These are phyloP conservation scores for Metrosideros polymorpha DNA, from an alignment of 441 rosid genomes.

Conservation along the genomic window DNA sequence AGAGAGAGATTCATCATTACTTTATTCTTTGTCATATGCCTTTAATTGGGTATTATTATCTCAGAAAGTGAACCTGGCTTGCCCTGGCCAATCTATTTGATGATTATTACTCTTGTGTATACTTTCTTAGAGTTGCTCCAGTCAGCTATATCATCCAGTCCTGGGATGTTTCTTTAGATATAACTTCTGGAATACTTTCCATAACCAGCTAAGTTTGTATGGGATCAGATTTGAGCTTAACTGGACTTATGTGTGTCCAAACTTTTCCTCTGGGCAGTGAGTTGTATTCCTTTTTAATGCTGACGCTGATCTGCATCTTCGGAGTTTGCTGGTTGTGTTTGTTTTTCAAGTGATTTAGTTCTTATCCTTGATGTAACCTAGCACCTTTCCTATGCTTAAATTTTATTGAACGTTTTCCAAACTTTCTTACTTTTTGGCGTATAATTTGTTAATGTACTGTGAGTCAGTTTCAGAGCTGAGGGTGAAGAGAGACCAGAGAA, in stretches of 20 bases:
- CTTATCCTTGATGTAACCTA: neutral
- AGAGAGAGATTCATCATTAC: neutral
- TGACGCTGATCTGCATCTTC: neutral
- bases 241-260: neutral
- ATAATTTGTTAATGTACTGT: neutral
- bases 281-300: neutral
- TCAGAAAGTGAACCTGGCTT: neutral
- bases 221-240: neutral
- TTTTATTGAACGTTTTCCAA: neutral
- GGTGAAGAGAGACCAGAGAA: neutral
- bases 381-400: neutral
- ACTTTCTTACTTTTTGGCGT: neutral
- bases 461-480: neutral
- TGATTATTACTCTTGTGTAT: neutral
- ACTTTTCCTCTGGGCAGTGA: neutral
- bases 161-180: neutral
- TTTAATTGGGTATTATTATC: neutral
- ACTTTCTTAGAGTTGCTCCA: neutral
- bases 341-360: neutral
- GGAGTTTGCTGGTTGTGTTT: neutral
- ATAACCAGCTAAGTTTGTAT: neutral
- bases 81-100: neutral
- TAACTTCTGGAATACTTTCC: neutral
- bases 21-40: neutral
- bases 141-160: neutral